Base-by-base conservation (phyloP, 2,329 filamentous ascomycete species). In the Parastagonospora avenae region DNA sequence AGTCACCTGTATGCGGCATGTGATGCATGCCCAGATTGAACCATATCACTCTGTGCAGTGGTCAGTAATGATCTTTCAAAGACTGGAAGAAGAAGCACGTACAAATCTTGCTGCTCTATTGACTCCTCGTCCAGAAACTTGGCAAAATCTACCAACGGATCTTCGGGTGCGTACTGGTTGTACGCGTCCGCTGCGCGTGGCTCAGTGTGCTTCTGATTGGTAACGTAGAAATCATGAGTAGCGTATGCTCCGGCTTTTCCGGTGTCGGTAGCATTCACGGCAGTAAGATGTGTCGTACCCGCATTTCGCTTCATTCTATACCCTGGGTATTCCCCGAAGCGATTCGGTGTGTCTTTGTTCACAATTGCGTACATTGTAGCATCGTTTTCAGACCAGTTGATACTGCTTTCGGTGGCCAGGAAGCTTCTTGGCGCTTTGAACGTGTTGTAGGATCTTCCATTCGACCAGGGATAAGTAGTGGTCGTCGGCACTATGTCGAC, bases 11-110 rank as follows among this genome's bases (percentile, higher is more conserved):
- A 24, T 72, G 70, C 1, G 78, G 79, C 16, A 80, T 72, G 56
- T 82, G 79, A 59, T 82, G 80, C 66, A 79, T 79, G 38, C 79
- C 79, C 8, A 82, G 65, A 58, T 82, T 82, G 58, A 82, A 77
- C 72, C 79, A 82, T 4, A 80, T 52, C 2, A 81, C 78, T 76
- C 63, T 51, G 68, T 32, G 8, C n/a, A 7, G 9, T 8, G 35
- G 48, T 46, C 11, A 38, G 40, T 30, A 8, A 33, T 28, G 32
- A 11, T 10, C 24, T 15, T 11, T 38, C 9, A 27, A 14, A 12
- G 2, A 32, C 16, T 19, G 19, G 10, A 29, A 19, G 12, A 12
- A 24, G 28, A 10, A 15, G 14, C 2, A 66, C 71, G 35, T 68
- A 66, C 51, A 70, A 9, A 48, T 74, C 73, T 52, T 75, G 68